Percentiles rank a stretch among this genome's conserved stretches.
phyloP scores from a whole-genome alignment of 306 rosid genomes.

The Gillenia trifoliata region DNA sequence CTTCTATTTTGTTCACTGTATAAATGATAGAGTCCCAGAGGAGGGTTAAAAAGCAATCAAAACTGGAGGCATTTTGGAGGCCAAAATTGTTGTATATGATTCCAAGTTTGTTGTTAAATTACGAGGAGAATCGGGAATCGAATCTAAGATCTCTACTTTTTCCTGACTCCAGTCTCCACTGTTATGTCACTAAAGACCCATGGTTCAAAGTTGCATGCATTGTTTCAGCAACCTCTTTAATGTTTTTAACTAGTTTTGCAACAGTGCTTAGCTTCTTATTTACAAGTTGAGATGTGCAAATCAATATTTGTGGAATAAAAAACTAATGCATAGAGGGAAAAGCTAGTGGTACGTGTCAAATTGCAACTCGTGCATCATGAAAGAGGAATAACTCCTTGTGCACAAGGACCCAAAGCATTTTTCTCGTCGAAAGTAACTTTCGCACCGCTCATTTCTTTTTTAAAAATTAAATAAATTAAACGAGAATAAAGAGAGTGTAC shows the following conservation, averaged over 20 bases:
- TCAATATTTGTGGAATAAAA: too few relatives aligned
- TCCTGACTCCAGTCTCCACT: background rate
- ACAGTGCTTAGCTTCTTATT: background rate
- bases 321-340: too few relatives aligned
- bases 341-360: too few relatives aligned
- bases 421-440: too few relatives aligned
- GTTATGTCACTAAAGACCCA: background rate
- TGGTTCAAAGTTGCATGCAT: background rate
- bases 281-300: background rate
- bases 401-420: too few relatives aligned
- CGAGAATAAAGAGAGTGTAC: background rate
- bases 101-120: background rate
- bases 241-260: background rate
- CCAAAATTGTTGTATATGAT: background rate
- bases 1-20: slow-evolving; percentile 17
- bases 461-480: too few relatives aligned
- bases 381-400: background rate
- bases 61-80: slow-evolving; percentile 2
- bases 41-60: background rate
- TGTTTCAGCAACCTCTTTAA: background rate
- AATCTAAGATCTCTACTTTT: background rate
- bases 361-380: background rate
- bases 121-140: background rate
- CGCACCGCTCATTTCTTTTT: too few relatives aligned
- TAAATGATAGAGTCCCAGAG: slow-evolving; percentile 19